Evolutionary conservation across 192 early-diverging fungal genomes (phyloP).

Genomic region (Gryganskiella cystojenkinii): DNA sequence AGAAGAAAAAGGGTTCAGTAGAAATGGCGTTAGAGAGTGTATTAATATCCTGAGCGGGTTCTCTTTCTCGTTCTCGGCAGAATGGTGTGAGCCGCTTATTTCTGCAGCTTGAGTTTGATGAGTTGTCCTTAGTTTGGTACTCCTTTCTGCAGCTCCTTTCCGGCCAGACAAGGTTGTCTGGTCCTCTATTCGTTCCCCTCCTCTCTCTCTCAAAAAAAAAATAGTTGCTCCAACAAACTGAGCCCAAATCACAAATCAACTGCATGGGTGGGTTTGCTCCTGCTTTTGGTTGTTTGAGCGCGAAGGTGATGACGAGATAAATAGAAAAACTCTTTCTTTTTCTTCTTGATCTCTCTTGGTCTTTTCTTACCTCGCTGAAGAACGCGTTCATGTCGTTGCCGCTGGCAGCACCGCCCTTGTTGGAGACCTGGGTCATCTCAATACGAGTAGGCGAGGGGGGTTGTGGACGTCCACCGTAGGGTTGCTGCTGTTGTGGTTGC

Average conservation of each 20-base stretch:
- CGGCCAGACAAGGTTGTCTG: no score
- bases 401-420: conserved; percentile 4
- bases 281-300: no score
- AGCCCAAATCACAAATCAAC: conserved; percentile 7
- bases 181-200: no score
- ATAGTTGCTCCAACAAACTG: background rate
- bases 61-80: no score
- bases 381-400: conserved; percentile 41
- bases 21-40: background rate
- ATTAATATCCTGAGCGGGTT: no score
- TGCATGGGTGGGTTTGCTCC: no score
- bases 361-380: conserved; percentile 52
- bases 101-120: no score
- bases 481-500: conserved; percentile 26
- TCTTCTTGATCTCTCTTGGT: no score
- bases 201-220: background rate
- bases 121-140: no score
- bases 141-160: no score
- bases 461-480: conserved; percentile 26
- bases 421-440: conserved; percentile 41
- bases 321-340: no score
- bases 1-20: background rate
- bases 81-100: no score
- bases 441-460: conserved; percentile 28
- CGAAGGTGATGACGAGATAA: conserved; percentile 3